These are phyloP conservation scores for Lignosus rhinocerotis DNA, from an alignment of 1,284 basidiomycete species.

Conservation along the genomic window DNA sequence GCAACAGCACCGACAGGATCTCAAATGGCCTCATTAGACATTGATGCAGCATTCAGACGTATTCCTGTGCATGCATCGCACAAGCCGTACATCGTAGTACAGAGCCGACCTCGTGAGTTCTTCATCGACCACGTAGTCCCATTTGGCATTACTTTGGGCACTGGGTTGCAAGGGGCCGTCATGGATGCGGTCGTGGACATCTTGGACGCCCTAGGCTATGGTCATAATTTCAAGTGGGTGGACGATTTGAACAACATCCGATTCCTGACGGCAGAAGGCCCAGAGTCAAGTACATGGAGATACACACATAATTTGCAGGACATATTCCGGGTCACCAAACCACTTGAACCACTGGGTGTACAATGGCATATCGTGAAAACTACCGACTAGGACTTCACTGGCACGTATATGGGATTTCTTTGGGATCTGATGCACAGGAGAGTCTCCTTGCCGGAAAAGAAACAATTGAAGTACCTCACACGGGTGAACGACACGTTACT, in stretches of 20 bases:
- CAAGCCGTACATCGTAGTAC: conserved; percentile 27
- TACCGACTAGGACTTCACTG: too few relatives aligned
- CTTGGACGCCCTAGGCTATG: conserved; percentile 21
- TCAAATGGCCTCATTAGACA: conserved; percentile 34
- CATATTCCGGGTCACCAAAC: too few relatives aligned
- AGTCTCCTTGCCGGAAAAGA: too few relatives aligned
- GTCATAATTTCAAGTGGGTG: conserved; percentile 35
- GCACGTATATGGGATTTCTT: too few relatives aligned
- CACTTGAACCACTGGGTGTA: too few relatives aligned
- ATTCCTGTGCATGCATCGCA: conserved; percentile 31
- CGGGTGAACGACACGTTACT: too few relatives aligned
- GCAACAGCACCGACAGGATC: conserved; percentile 32
- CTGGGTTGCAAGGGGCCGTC: conserved; percentile 7
- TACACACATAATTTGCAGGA: too few relatives aligned
- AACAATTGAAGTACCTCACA: too few relatives aligned
- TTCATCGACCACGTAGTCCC: conserved; percentile 30
- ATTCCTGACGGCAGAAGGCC: too few relatives aligned
- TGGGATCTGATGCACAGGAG: too few relatives aligned
- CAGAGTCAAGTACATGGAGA: too few relatives aligned
- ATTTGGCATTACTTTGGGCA: conserved; percentile 34
- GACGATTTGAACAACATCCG: conserved; percentile 29
- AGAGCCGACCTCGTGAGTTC: conserved; percentile 31
- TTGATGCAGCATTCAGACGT: conserved; percentile 35
- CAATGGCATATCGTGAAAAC: too few relatives aligned
- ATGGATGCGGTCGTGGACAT: conserved; percentile 35